Percentiles rank a stretch among this genome's conserved stretches.
These are phyloP conservation scores for Nitzschia palea DNA, from an alignment of 108 stramenopile species.

Conservation along the genomic window DNA sequence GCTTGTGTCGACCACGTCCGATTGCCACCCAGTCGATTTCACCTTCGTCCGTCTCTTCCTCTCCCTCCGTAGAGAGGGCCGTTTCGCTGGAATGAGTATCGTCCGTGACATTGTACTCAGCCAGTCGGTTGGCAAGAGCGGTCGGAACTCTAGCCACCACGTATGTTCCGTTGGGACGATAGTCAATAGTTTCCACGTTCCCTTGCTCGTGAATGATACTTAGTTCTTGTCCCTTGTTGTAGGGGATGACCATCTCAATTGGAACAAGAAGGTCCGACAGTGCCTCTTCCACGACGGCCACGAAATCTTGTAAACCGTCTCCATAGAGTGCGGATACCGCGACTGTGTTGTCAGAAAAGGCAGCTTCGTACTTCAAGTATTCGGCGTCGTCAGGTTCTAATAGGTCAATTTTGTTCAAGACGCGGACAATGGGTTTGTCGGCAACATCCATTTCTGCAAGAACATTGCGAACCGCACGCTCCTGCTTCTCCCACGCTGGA, in stretches of 20 bases:
- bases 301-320: constrained; percentile 80
- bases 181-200: constrained; percentile 77
- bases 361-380: constrained; percentile 60
- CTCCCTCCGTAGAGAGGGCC: neutral
- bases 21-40: constrained; percentile 77
- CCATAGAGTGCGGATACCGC: constrained; percentile 71
- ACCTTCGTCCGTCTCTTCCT: constrained; percentile 19
- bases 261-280: constrained; percentile 64
- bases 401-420: constrained; percentile 85
- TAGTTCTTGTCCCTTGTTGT: constrained; percentile 74
- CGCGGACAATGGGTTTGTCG: constrained; percentile 76
- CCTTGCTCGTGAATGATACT: constrained; percentile 85
- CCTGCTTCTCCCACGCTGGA: constrained; percentile 85
- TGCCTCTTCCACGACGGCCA: constrained; percentile 72
- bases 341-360: constrained; percentile 58
- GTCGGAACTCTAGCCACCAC: constrained; percentile 66
- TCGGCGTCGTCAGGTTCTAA: constrained; percentile 66
- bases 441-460: constrained; percentile 69
- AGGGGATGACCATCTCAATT: constrained; percentile 76
- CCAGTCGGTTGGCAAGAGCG: constrained; percentile 72
- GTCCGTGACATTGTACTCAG: constrained; percentile 34
- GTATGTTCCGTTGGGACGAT: constrained; percentile 72
- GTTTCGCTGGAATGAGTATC: constrained; percentile 1
- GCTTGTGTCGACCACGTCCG: constrained; percentile 62
- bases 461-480: constrained; percentile 65